A percentile compares a stretch with the other conserved stretches of the same genome.
Evolutionary conservation across 805 yeast genomes (phyloP).

Genomic region (Barnettozyma pratensis): DNA sequence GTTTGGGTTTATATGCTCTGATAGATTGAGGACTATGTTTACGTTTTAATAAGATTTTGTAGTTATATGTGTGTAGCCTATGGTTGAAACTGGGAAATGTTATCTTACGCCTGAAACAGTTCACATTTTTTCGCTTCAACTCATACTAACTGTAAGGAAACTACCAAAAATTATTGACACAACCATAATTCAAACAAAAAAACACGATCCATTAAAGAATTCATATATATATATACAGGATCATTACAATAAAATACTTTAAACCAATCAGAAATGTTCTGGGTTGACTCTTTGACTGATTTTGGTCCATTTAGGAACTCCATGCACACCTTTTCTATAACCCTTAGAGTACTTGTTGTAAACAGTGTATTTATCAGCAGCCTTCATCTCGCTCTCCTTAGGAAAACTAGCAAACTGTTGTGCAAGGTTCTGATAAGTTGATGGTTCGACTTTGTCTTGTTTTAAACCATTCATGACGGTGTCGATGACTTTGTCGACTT

Average conservation of each 20-base stretch:
- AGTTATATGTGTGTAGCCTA: too few species aligned
- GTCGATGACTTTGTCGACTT: conserved; percentile 75
- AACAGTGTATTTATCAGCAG: conserved; percentile 83
- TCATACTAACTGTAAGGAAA: too few species aligned
- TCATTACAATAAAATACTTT: too few species aligned
- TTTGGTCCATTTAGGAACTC: conserved; percentile 91
- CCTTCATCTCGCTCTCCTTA: conserved; percentile 71
- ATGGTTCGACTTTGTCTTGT: conserved; percentile 11
- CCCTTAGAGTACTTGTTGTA: conserved; percentile 69
- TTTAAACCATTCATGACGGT: conserved; percentile 49
- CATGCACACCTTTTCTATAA: conserved; percentile 85
- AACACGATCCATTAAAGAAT: too few species aligned
- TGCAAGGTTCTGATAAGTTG: conserved; percentile 10
- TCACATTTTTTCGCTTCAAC: too few species aligned
- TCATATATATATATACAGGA: not conserved
- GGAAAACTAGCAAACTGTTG: conserved; percentile 51
- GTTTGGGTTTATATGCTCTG: not conserved
- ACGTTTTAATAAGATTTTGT: too few species aligned
- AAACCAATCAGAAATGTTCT: conserved; percentile 20
- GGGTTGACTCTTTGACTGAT: conserved; percentile 77
- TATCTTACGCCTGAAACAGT: too few species aligned
- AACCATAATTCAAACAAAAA: too few species aligned
- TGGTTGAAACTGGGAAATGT: too few species aligned
- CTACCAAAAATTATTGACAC: too few species aligned
- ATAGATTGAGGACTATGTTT: too few species aligned